Conservation (phyloP, 768 basidiomycete species). For the Tremella fuciformis region DNA sequence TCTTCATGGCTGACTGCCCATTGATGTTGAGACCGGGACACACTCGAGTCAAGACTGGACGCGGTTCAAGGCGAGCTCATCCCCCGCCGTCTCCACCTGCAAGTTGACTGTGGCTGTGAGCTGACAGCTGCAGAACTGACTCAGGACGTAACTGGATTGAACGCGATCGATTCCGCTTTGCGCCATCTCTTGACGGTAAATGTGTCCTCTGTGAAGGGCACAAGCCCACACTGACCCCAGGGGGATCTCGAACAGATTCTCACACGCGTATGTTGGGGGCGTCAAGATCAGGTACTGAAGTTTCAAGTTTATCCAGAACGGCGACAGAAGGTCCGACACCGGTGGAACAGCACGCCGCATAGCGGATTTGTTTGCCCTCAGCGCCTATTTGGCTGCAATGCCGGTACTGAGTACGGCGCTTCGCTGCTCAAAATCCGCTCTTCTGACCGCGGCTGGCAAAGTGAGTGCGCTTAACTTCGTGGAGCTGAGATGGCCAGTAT, state of each 20-base stretch:
- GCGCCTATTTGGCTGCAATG: constrained; percentile 52
- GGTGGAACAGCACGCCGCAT: constrained; percentile 24
- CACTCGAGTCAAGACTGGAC: constrained; percentile 64
- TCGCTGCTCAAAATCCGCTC: constrained; percentile 59
- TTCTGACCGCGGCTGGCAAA: constrained; percentile 64
- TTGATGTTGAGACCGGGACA: too few species aligned
- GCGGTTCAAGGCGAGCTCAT: constrained; percentile 75
- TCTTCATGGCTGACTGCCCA: too few species aligned
- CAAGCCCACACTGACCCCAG: constrained; percentile 55
- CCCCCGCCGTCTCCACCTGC: too few species aligned
- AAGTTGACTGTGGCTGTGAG: background rate
- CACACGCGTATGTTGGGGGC: constrained; percentile 39
- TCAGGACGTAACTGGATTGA: background rate
- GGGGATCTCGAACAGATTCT: constrained; percentile 88
- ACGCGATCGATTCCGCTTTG: constrained; percentile 3
- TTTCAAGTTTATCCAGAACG: background rate
- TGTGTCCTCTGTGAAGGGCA: constrained; percentile 49
- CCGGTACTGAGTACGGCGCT: constrained; percentile 66
- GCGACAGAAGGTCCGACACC: background rate
- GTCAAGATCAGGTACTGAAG: constrained; percentile 52
- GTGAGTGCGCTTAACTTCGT: constrained; percentile 52
- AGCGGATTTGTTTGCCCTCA: constrained; percentile 66
- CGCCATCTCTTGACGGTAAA: background rate
- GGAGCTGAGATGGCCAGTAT: background rate
- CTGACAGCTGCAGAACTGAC: constrained; percentile 2